These are phyloP conservation scores for Cucurbita moschata DNA, from an alignment of 306 rosid species.

Conservation along the genomic window DNA sequence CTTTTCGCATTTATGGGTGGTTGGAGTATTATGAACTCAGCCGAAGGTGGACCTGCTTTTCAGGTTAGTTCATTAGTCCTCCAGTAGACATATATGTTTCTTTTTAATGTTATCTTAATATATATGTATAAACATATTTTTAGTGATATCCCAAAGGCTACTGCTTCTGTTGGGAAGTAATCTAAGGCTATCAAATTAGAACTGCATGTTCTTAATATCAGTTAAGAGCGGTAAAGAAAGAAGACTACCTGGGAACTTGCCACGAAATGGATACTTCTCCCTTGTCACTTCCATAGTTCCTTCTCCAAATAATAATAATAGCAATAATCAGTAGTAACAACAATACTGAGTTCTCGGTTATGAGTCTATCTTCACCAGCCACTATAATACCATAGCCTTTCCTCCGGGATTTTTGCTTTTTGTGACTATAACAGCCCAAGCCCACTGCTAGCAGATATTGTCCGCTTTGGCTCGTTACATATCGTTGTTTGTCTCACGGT, in stretches of 20 bases:
- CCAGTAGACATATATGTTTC: neutral
- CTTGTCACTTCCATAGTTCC: neutral
- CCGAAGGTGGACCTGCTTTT: slow-evolving; percentile 98
- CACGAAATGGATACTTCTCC: neutral
- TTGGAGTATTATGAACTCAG: slow-evolving; percentile 96
- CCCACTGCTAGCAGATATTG: too few relatives aligned
- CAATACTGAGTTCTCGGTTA: neutral
- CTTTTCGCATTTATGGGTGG: slow-evolving; percentile 94
- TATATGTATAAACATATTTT: neutral
- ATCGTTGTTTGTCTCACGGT: too few relatives aligned
- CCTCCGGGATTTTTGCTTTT: neutral
- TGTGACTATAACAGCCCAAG: too few relatives aligned
- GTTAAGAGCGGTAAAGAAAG: neutral
- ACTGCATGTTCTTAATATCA: neutral
- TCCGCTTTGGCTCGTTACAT: too few relatives aligned
- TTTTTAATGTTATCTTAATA: neutral
- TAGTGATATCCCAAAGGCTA: neutral
- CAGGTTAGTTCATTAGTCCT: slow-evolving; percentile 56
- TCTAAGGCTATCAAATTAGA: neutral
- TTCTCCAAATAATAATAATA: neutral
- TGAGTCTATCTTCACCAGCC: neutral
- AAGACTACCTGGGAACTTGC: neutral
- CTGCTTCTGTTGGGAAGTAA: neutral
- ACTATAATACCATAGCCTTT: neutral
- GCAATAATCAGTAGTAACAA: neutral